Percentiles rank a stretch among this genome's conserved stretches.
Evolutionary conservation across 2,329 filamentous ascomycete species (phyloP).

Genomic region (Phialophora expanda): DNA sequence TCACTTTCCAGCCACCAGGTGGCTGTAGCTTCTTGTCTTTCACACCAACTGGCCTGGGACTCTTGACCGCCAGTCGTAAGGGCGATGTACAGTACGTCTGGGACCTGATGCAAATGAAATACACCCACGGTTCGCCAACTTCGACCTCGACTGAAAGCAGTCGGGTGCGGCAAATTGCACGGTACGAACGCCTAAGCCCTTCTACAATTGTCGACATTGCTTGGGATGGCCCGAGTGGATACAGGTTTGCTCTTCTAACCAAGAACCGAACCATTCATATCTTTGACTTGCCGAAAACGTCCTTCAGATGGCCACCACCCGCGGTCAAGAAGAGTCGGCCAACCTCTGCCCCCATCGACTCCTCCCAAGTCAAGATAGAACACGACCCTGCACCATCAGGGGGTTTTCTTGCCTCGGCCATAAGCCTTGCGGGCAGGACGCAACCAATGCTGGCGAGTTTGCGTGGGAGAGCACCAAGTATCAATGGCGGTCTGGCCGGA

Average conservation of each 20-base stretch:
- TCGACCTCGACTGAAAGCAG: constrained; percentile 32
- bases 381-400: constrained; percentile 51
- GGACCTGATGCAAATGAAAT: constrained; percentile 56
- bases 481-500: constrained; percentile 51
- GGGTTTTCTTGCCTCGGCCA: constrained; percentile 70
- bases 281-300: constrained; percentile 80
- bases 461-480: constrained; percentile 58
- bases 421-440: constrained; percentile 66
- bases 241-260: constrained; percentile 85
- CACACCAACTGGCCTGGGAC: constrained; percentile 53
- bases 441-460: constrained; percentile 71
- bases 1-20: constrained; percentile 55
- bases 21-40: constrained; percentile 58
- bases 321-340: constrained; percentile 52
- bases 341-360: constrained; percentile 40
- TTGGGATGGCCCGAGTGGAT: constrained; percentile 81
- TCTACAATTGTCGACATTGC: constrained; percentile 87
- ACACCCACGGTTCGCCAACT: constrained; percentile 47
- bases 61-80: constrained; percentile 56
- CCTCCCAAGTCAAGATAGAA: constrained; percentile 45
- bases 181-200: constrained; percentile 89
- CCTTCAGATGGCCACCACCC: constrained; percentile 84
- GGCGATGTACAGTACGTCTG: constrained; percentile 58
- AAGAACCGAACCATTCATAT: constrained; percentile 95
- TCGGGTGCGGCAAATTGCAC: constrained; percentile 78